phyloP scores from a whole-genome alignment of 768 basidiomycete genomes.

The Phylloporus arenicola region DNA sequence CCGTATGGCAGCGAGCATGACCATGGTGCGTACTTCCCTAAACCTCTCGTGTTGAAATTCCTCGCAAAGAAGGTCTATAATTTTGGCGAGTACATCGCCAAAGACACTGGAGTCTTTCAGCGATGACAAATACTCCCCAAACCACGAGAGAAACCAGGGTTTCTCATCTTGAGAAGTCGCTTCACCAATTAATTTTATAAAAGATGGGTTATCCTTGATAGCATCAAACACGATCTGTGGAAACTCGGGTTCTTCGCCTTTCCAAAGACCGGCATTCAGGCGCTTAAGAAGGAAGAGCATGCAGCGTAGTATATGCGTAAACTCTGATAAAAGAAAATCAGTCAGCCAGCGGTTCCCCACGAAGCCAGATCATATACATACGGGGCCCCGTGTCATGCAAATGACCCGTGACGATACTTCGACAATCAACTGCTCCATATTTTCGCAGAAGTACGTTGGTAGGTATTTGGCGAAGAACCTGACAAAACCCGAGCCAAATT shows the following conservation, averaged over 20 bases:
- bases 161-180: slow-evolving; percentile 29
- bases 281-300: slow-evolving; percentile 59
- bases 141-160: slow-evolving; percentile 58
- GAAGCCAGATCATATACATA: slow-evolving; percentile 36
- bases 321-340: slow-evolving; percentile 40
- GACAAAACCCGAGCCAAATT: slow-evolving; percentile 49
- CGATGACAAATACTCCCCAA: slow-evolving; percentile 57
- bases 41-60: slow-evolving; percentile 78
- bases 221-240: slow-evolving; percentile 77
- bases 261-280: slow-evolving; percentile 58
- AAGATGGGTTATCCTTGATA: slow-evolving; percentile 71
- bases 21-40: slow-evolving; percentile 48
- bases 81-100: slow-evolving; percentile 66
- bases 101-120: slow-evolving; percentile 44
- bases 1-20: slow-evolving; percentile 54
- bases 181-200: slow-evolving; percentile 41
- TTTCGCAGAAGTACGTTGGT: slow-evolving; percentile 34
- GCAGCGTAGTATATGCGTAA: slow-evolving; percentile 51
- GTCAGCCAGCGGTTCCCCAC: neutral
- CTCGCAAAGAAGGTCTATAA: slow-evolving; percentile 71
- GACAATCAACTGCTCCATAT: slow-evolving; percentile 38
- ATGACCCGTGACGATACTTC: slow-evolving; percentile 55
- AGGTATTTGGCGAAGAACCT: slow-evolving; percentile 52
- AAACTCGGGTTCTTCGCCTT: slow-evolving; percentile 62
- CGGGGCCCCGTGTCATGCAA: slow-evolving; percentile 54